phyloP scores from a whole-genome alignment of 1,284 basidiomycete genomes.

The Irpex sp. region DNA sequence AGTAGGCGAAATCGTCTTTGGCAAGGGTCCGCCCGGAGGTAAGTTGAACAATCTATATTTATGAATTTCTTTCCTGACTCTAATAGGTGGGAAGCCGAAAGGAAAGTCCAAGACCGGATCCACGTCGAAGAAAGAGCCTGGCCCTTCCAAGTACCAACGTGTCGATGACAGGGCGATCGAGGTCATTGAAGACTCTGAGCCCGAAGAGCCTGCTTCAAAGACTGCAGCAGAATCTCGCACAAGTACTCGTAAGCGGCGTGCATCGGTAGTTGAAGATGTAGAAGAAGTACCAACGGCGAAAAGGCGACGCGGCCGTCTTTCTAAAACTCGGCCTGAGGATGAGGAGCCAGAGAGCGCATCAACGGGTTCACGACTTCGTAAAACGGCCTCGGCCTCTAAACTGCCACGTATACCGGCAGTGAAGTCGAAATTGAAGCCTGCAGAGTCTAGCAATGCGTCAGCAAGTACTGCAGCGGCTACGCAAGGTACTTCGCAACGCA shows the following conservation, averaged over 20 bases:
- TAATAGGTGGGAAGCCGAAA: conserved; percentile 8
- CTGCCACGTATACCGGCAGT: background rate
- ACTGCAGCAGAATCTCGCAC: background rate
- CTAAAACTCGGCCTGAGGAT: background rate
- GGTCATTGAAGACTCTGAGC: conserved; percentile 13
- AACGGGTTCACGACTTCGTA: background rate
- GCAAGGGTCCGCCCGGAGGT: conserved; percentile 46
- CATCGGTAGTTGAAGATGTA: conserved; percentile 3
- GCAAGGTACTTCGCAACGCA: background rate
- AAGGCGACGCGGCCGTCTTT: conserved; percentile 1
- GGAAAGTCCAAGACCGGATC: background rate
- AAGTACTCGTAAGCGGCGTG: conserved; percentile 16
- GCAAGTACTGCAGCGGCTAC: background rate
- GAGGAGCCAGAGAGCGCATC: conserved; percentile 1
- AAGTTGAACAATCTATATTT: conserved; percentile 29
- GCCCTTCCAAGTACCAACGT: conserved; percentile 4
- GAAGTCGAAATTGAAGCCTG: background rate
- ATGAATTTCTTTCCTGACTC: background rate
- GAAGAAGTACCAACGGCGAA: conserved; percentile 2
- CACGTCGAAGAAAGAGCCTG: background rate
- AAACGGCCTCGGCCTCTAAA: background rate
- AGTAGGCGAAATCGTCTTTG: conserved; percentile 47
- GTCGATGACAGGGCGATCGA: conserved; percentile 18
- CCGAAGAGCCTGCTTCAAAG: background rate
- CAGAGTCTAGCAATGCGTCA: background rate